Evolutionary conservation across 495 filamentous ascomycete species (phyloP), one percentile per base, ranked within the genome.

Genomic region (Aspergillus campestris): DNA sequence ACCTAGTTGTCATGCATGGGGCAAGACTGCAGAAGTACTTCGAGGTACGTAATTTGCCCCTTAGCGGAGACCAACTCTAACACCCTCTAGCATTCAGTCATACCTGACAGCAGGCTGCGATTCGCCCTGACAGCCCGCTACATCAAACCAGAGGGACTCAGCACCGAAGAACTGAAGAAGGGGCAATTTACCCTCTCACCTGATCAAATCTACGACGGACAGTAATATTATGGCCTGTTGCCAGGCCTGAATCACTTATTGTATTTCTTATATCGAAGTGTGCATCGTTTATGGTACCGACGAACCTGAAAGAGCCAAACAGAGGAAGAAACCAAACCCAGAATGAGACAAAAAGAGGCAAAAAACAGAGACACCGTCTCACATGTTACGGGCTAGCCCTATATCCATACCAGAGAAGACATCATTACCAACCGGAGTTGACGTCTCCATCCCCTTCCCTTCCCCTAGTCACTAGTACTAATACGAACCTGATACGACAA

Each of bases 1-100:
- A 94, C 55, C 70, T 90, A 37, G 73, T 94, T 24, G 72, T 94
- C 3, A 94, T 94, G 89, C 78, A 87, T 54, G 89, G 88, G 0
- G 66, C 66, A 0, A 56, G 67, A 1, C 77, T 94, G 28, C 89
- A 94, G 55, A 75, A 76, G 49, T 71, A 75, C 29, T 91, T 81
- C 48, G 86, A 89, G 61, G 84, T 83, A 56, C 40, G 72, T n/a
- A 15, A 37, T 12, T 27, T 8, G n/a, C 15, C 24, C 2, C 9
- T n/a, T 40, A 13, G 18, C 0, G 29, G 9, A 29, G 28, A 9
- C 9, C 50, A 39, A 38, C 40, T 29, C 51, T 66, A 39, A 65
- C 31, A 42, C 12, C n/a, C 12, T 32, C 10, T 39, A 87, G 84
- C 86, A 90, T 54, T 56, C 64, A 0, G 82, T 89, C 6, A 56